Evolutionary conservation across 2,329 filamentous ascomycete species (phyloP).

Genomic region (Magnaporthales sp.): DNA sequence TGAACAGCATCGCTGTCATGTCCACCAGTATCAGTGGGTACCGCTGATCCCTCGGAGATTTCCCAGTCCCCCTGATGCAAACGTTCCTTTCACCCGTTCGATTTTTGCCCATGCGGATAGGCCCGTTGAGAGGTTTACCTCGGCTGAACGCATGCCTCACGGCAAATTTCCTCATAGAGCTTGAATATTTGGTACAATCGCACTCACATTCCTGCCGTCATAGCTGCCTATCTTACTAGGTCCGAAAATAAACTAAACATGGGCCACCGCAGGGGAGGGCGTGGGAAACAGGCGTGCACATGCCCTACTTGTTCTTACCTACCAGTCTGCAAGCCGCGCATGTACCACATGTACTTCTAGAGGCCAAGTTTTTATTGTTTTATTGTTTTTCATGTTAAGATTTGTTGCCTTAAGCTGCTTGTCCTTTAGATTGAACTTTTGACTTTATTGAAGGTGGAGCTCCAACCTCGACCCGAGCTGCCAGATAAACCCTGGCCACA

Average conservation of each 20-base stretch:
- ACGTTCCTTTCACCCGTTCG: background rate
- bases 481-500: background rate
- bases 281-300: background rate
- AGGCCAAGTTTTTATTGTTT: background rate
- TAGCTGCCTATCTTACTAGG: too few relatives aligned
- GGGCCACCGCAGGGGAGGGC: background rate
- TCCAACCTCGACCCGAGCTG: background rate
- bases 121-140: background rate
- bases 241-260: background rate
- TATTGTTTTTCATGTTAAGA: too few relatives aligned
- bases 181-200: background rate
- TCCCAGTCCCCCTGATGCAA: background rate
- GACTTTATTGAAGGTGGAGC: background rate
- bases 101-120: background rate
- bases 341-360: background rate
- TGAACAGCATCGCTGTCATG: background rate
- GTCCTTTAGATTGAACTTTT: background rate
- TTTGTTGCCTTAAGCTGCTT: too few relatives aligned
- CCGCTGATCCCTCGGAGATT: background rate
- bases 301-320: background rate
- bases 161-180: background rate
- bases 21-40: background rate
- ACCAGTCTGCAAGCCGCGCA: background rate
- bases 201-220: background rate
- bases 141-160: background rate